Evolutionary conservation across 2,329 filamentous ascomycete genomes (phyloP).

Genomic region (Fusarium devonianum): DNA sequence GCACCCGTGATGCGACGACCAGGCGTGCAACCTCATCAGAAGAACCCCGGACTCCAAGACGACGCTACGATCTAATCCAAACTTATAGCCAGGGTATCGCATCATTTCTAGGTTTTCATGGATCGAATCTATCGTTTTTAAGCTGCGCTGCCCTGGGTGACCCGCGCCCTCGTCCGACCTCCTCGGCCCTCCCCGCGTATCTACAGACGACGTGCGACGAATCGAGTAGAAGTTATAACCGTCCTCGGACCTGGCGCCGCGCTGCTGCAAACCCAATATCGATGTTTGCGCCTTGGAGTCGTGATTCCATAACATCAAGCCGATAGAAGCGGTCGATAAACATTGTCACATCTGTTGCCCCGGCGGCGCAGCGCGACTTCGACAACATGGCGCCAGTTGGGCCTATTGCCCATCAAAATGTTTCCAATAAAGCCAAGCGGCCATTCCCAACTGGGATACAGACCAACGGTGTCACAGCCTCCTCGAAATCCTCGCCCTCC

Average conservation of each 20-base stretch:
- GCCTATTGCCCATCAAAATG: constrained; percentile 54
- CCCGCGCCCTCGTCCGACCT: constrained; percentile 20
- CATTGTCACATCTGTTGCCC: constrained; percentile 29
- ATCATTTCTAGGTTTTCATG: constrained; percentile 12
- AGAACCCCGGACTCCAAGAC: constrained; percentile 19
- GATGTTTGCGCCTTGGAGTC: constrained; percentile 36
- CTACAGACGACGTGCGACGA: constrained; percentile 34
- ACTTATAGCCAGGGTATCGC: constrained; percentile 1
- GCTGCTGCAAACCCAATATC: constrained; percentile 25
- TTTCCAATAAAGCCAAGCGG: constrained; percentile 70
- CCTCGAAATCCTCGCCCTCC: constrained; percentile 66
- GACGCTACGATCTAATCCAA: constrained; percentile 6
- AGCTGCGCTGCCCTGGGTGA: constrained; percentile 28
- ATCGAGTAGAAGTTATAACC: constrained; percentile 8
- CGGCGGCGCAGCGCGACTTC: constrained; percentile 40
- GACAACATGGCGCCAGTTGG: constrained; percentile 63
- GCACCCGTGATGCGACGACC: constrained; percentile 40
- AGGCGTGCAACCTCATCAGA: constrained; percentile 35
- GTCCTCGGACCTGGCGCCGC: constrained; percentile 17
- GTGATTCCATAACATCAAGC: constrained; percentile 15
- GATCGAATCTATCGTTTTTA: constrained; percentile 18
- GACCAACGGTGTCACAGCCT: constrained; percentile 63
- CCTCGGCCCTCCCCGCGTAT: constrained; percentile 37
- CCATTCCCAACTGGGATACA: constrained; percentile 71
- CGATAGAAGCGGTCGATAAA: constrained; percentile 23